A percentile compares a stretch with the other conserved stretches of the same genome.
These are phyloP conservation scores for Mrakia hoshinonis DNA, from an alignment of 768 basidiomycete genomes.

Conservation along the genomic window DNA sequence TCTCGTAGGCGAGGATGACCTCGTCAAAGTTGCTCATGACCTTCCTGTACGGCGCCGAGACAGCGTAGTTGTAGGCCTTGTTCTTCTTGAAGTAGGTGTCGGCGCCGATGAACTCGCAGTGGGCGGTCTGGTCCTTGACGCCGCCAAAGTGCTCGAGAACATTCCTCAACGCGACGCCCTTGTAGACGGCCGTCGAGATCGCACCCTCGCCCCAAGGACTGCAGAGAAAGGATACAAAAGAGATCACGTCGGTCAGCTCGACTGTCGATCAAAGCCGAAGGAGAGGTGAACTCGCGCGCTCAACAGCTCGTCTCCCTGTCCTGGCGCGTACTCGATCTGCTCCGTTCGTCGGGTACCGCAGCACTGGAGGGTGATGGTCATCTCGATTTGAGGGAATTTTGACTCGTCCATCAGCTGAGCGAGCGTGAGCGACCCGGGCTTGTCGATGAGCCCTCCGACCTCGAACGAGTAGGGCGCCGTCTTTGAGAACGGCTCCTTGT, in stretches of 20 bases:
- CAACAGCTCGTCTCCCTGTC: constrained; percentile 52
- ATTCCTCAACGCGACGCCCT: constrained; percentile 50
- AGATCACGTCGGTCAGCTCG: background rate
- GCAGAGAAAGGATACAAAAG: background rate
- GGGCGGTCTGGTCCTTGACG: constrained; percentile 46
- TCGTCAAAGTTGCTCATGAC: constrained; percentile 44
- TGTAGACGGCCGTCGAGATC: constrained; percentile 45
- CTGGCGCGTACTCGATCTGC: constrained; percentile 51
- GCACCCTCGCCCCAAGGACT: constrained; percentile 35
- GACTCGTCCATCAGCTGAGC: constrained; percentile 50
- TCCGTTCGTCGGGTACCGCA: constrained; percentile 51
- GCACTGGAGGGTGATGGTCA: constrained; percentile 53
- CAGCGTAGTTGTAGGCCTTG: constrained; percentile 43
- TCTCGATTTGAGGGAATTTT: constrained; percentile 41
- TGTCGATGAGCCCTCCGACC: constrained; percentile 50
- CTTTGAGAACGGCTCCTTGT: constrained; percentile 39
- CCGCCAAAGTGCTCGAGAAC: constrained; percentile 49
- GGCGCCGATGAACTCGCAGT: constrained; percentile 53
- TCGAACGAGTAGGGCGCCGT: constrained; percentile 47
- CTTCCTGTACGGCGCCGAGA: constrained; percentile 50
- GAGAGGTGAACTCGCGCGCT: constrained; percentile 41
- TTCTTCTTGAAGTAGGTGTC: constrained; percentile 51
- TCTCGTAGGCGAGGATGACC: constrained; percentile 51
- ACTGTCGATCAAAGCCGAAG: too few species aligned
- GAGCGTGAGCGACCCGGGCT: constrained; percentile 45